phyloP scores from a whole-genome alignment of 305 asterid species.

The Solanum hybrid region DNA sequence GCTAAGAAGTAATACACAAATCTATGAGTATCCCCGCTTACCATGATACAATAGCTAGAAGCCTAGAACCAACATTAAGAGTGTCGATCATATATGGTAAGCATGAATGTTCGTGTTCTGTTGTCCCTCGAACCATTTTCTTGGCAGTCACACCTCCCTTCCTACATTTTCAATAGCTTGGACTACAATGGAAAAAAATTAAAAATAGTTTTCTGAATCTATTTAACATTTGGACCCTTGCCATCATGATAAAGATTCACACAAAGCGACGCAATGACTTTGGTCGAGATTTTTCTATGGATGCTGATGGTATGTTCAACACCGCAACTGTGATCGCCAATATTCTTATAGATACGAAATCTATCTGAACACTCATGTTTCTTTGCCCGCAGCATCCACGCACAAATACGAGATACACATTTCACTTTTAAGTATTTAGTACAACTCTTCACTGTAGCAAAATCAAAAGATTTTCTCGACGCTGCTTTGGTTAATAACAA shows the following conservation, averaged over 20 bases:
- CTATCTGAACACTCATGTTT: no score
- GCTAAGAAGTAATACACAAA: not conserved
- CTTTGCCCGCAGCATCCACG: no score
- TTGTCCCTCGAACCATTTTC: not conserved
- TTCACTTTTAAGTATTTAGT: no score
- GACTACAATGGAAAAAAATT: not conserved
- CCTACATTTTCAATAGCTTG: not conserved
- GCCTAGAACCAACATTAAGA: not conserved
- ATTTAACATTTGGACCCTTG: not conserved
- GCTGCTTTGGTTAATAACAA: no score
- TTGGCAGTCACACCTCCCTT: not conserved
- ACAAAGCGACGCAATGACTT: not conserved
- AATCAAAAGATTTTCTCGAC: no score
- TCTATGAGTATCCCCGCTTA: not conserved
- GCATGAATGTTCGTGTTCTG: not conserved
- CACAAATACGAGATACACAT: no score
- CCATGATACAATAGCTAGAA: not conserved
- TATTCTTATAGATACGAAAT: not conserved
- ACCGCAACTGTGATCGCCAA: not conserved
- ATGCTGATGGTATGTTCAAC: not conserved
- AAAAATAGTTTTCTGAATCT: not conserved
- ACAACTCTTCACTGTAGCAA: no score
- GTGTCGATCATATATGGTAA: not conserved
- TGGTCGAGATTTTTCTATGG: not conserved
- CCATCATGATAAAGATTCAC: not conserved